Base-by-base conservation (phyloP, 2,329 filamentous ascomycete species). In the Macrophomina tecta region DNA sequence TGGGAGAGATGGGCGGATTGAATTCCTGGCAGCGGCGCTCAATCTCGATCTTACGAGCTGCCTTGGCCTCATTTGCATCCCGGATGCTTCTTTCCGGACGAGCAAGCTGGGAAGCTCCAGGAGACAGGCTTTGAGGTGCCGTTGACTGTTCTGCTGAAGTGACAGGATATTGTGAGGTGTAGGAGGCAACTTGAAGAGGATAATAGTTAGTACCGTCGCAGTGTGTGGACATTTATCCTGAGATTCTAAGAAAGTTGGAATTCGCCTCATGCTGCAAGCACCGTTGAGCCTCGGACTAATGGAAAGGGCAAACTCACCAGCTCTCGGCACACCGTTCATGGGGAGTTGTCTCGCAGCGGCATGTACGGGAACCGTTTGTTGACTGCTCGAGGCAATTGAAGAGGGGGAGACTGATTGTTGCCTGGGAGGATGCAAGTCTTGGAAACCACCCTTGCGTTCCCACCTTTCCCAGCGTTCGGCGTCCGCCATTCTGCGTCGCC, bases 381-480 rank as follows among this genome's bases (percentile, higher is more conserved):
- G 64, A 38, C 53, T 56, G 28, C 55, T 66, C 23, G 46, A 49
- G 3, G 53, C 36, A 14, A 60, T 42, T 12, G 34, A 16, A 16
- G 64, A 36, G 14, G 64, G 55, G 18, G 53, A 61, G 23, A 42
- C 38, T 12, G 53, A 52, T 23, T 61, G 53, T 7, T 55, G 60
- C 3, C 38, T 30, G 7, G 46, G 34, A 12, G 55, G 38, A 6
- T 12, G 48, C 28, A 62, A 51, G n/a, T 63, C 65, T 12, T 63
- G 48, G 16, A 62, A 30, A 14, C 65, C 65, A n/a, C 65, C 58
- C 68, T 78, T 79, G 53, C 83, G 78, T 69, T 89, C 88, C 87
- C 90, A 94, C 72, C 88, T 90, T 74, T 93, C 91, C 89, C 91
- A 94, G 60, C 90, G 86, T 34, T 86, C 83, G 36, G 87, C 84